Percentiles rank a stretch among this genome's conserved stretches.
Evolutionary conservation across 2,329 filamentous ascomycete species (phyloP).

Genomic region (Aspergillus arachidicola): DNA sequence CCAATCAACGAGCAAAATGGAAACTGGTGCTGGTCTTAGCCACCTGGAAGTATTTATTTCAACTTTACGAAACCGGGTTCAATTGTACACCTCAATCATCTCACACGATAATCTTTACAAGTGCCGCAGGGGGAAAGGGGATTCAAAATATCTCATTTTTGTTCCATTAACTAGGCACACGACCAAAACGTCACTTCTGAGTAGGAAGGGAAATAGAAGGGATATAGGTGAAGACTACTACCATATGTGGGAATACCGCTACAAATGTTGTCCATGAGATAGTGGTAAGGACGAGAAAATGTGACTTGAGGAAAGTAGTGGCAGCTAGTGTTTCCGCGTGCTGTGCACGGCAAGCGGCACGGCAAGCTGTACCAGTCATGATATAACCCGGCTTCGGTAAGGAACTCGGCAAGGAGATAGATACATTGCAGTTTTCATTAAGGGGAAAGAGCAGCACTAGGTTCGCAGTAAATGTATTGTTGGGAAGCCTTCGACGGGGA

Average conservation of each 20-base stretch:
- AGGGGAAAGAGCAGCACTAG: slow-evolving; percentile 12
- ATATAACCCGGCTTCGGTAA: not conserved
- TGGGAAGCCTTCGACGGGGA: not conserved
- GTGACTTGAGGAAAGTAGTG: not conserved
- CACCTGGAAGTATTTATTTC: not conserved
- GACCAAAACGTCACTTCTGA: slow-evolving; percentile 25
- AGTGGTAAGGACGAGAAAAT: not conserved
- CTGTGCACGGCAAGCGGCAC: not conserved
- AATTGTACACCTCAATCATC: not conserved
- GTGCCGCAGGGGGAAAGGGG: not conserved
- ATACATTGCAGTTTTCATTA: slow-evolving; percentile 22
- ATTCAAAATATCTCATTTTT: slow-evolving; percentile 20
- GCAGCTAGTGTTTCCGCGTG: not conserved
- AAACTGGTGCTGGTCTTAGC: not conserved
- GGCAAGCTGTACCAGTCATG: not conserved
- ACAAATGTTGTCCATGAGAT: slow-evolving; percentile 12
- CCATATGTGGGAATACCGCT: slow-evolving; percentile 19
- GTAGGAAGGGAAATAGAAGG: slow-evolving; percentile 5
- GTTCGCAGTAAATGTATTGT: slow-evolving; percentile 3
- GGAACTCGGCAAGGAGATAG: slow-evolving; percentile 10
- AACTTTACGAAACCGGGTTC: not conserved
- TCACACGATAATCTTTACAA: not conserved
- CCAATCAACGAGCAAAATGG: not conserved
- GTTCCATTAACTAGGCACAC: slow-evolving; percentile 35
- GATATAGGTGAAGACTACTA: not conserved